Conservation (phyloP, 2,329 filamentous ascomycete species). For the Fusarium tricinctum region DNA sequence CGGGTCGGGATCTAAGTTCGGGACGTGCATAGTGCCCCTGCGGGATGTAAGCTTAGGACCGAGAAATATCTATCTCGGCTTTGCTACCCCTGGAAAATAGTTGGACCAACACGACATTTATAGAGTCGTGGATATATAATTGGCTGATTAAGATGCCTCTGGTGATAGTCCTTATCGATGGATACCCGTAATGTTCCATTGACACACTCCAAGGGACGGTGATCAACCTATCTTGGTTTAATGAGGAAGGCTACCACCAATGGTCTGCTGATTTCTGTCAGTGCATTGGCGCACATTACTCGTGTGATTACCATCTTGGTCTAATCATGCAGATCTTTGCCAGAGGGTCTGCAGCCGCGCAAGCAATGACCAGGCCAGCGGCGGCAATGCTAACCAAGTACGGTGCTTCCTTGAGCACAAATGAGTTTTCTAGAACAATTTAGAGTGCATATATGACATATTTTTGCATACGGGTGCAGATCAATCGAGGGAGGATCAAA, state of each 20-base stretch:
- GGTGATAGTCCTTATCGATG: neutral
- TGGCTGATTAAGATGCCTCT: neutral
- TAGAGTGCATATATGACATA: conserved; percentile 10
- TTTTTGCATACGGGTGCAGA: conserved; percentile 8
- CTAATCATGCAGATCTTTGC: conserved; percentile 24
- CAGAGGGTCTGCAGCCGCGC: neutral
- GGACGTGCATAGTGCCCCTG: conserved; percentile 26
- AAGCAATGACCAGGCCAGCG: neutral
- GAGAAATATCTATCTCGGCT: neutral
- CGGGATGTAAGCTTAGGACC: neutral
- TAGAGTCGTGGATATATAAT: neutral
- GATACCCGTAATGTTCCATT: neutral
- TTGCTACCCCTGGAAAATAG: conserved; percentile 9
- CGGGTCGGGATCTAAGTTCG: conserved; percentile 2
- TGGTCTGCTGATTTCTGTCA: conserved; percentile 13
- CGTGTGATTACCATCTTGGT: neutral
- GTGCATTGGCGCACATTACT: conserved; percentile 17
- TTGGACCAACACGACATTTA: neutral
- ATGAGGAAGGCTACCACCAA: conserved; percentile 2
- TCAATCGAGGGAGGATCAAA: neutral
- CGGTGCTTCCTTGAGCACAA: no score
- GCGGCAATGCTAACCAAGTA: conserved; percentile 1
- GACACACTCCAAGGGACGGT: neutral
- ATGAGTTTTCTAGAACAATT: conserved; percentile 24
- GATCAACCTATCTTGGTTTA: conserved; percentile 3